Evolutionary conservation across 768 basidiomycete genomes (phyloP), one percentile per base, ranked within the genome.

Genomic region (Phanerochaete carnosa): DNA sequence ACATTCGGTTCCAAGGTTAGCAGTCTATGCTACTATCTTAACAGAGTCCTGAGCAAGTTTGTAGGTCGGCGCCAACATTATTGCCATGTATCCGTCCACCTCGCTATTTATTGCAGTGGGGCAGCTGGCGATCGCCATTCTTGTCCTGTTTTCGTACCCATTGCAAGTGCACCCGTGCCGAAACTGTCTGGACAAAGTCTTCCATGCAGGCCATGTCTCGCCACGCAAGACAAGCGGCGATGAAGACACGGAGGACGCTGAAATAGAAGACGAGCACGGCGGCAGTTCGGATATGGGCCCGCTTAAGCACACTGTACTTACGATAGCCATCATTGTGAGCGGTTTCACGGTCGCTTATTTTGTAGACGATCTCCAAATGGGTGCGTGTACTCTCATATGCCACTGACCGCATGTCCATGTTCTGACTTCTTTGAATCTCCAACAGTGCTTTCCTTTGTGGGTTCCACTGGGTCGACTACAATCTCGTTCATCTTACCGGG

Each of bases 401-500:
- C 29, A 7, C 25, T 28, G 46, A 19, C 54, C 25, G 57, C 33
- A 62, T 54, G 19, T 55, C 67, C 45, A 43, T 47, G 51, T 30
- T 19, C 53, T 58, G 47, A 59, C 61, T 45, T 35, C n/a, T 59
- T 19, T n/a, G 45, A 49, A 32, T 26, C 15, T 16, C 32, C 29
- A 22, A 39, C 68, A 93, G 96, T 98, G 15, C 80, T 98, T 33
- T 93, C 94, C 3, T 97, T 99, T 70, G 96, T 99, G 37, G 97
- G 97, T 1, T 89, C 94, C 25, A 98, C 95, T 0, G 97, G 97
- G 13, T 96, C 94, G 15, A 97, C 95, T 26, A 96, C 95, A 22
- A 94, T 98, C 60, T 95, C 93, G 1, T 98, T 98, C 76, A 97
- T 98, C 68, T 81, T 97, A 35, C 95, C 95, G 0, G 95, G 94